Evolutionary conservation across 2,329 filamentous ascomycete species (phyloP).

Genomic region (Fusarium luffae): DNA sequence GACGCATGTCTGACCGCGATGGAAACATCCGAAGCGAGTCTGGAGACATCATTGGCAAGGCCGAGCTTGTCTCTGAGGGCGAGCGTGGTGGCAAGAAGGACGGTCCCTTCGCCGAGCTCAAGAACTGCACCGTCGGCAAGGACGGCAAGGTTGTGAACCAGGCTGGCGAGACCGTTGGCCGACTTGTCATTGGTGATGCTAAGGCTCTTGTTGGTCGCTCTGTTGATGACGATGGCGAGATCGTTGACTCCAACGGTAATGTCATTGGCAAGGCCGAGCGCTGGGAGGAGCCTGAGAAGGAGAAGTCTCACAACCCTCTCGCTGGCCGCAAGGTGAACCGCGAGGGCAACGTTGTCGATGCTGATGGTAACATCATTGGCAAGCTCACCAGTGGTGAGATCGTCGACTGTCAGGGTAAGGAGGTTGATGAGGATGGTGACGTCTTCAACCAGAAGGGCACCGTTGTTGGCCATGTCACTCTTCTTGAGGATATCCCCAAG

Average conservation of each 20-base stretch:
- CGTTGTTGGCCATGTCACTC: conserved; percentile 73
- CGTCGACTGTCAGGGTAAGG: conserved; percentile 72
- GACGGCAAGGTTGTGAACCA: conserved; percentile 75
- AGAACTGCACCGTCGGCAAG: conserved; percentile 73
- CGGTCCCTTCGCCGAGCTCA: conserved; percentile 75
- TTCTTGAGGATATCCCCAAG: conserved; percentile 67
- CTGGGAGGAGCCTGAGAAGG: conserved; percentile 66
- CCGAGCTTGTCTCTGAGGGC: conserved; percentile 74
- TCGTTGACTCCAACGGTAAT: conserved; percentile 80
- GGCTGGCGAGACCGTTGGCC: conserved; percentile 77
- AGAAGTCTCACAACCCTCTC: conserved; percentile 64
- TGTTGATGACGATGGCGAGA: conserved; percentile 85
- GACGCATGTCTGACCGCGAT: conserved; percentile 76
- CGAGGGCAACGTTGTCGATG: conserved; percentile 68
- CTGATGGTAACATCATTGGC: conserved; percentile 70
- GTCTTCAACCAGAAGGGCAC: conserved; percentile 76
- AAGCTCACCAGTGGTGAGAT: conserved; percentile 76
- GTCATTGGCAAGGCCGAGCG: conserved; percentile 67
- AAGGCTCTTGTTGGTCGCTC: conserved; percentile 77
- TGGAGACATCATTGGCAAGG: conserved; percentile 75
- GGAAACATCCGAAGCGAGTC: conserved; percentile 78
- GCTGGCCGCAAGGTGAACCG: conserved; percentile 67
- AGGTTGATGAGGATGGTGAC: conserved; percentile 77
- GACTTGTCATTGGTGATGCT: conserved; percentile 75
- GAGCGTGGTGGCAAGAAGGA: conserved; percentile 72